Evolutionary conservation across 1,284 basidiomycete species (phyloP).

Genomic region (Meripilus lineatus): DNA sequence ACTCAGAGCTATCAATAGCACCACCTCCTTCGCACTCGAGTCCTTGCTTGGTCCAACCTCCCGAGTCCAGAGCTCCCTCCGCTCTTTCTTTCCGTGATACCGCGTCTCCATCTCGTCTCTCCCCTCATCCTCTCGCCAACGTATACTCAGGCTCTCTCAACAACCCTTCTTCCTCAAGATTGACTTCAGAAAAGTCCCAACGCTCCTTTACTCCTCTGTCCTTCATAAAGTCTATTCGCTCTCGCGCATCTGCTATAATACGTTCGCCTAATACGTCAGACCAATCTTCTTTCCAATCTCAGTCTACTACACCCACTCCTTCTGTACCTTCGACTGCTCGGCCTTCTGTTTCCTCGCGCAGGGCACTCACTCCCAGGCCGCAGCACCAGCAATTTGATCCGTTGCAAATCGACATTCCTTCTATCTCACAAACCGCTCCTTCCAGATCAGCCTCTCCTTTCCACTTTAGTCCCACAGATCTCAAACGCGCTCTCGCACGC

Average conservation of each 20-base stretch:
- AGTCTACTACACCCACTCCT: constrained; percentile 2
- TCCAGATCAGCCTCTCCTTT: constrained; percentile 1
- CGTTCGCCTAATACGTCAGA: background rate
- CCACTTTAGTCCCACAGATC: background rate
- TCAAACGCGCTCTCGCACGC: constrained; percentile 8
- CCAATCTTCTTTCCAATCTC: background rate
- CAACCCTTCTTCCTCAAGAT: constrained; percentile 2
- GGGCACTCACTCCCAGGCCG: no score
- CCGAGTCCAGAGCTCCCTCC: background rate
- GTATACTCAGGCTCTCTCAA: constrained; percentile 4
- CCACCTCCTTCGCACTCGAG: constrained; percentile 8
- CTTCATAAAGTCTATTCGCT: constrained; percentile 8
- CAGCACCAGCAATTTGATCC: no score
- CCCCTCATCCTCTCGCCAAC: constrained; percentile 7
- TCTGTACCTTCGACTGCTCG: constrained; percentile 13
- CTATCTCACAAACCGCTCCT: constrained; percentile 4
- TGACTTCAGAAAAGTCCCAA: background rate
- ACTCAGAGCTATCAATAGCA: constrained; percentile 1
- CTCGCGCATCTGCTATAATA: constrained; percentile 10
- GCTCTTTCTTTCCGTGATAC: background rate
- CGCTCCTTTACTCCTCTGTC: background rate
- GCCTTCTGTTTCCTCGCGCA: constrained; percentile 18
- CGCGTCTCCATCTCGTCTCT: background rate
- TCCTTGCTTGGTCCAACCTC: background rate
- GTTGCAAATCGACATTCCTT: constrained; percentile 1